Evolutionary conservation across 805 yeast species (phyloP), one percentile per base, ranked within the genome.

Genomic region (Starmerella tilneyi): DNA sequence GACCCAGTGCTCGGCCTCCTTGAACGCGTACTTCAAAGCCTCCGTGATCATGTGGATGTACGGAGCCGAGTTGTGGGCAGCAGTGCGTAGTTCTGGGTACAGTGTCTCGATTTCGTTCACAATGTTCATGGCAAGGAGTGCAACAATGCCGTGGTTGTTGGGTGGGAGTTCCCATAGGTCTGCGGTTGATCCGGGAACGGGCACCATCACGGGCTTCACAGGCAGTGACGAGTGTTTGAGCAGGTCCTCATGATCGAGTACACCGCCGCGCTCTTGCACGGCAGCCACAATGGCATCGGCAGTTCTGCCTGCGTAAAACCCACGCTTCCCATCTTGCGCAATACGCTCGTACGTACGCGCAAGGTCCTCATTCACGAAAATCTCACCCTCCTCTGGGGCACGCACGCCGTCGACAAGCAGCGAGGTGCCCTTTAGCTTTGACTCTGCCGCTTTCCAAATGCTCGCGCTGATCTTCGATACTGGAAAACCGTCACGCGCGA

Each of bases 81-180:
- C 48, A 15, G 48, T 43, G 27, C 51, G 46, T 33, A 80, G 56
- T 41, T 75, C 68, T 11, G 68, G 62, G 15, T 55, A 57, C 3
- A 73, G 72, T 15, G 63, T 64, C 26, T 74, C 75, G 47, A 83
- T 66, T 29, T 74, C 73, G 52, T 70, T 71, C 50, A 83, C 71
- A 35, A 79, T 67, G 0, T 89, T 92, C 41, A 81, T 61, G 0
- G 89, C 78, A 15, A 81, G 63, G 41, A 83, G 64, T 0, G 88
- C 92, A 36, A 83, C 82, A 12, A 83, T 62, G 8, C 94, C 94
- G 44, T 83, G 84, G 4, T 89, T 84, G 60, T 78, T 82, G 12
- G 94, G 94, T 9, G 94, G 92, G 50, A 82, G 77, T 59, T 83
- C 92, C 84, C 88, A 79, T 21, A 83, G 66, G 23, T 68, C 70